A percentile compares a stretch with the other conserved stretches of the same genome.
These are phyloP conservation scores for Neofusicoccum sp. DNA, from an alignment of 2,329 filamentous ascomycete genomes.

Conservation along the genomic window DNA sequence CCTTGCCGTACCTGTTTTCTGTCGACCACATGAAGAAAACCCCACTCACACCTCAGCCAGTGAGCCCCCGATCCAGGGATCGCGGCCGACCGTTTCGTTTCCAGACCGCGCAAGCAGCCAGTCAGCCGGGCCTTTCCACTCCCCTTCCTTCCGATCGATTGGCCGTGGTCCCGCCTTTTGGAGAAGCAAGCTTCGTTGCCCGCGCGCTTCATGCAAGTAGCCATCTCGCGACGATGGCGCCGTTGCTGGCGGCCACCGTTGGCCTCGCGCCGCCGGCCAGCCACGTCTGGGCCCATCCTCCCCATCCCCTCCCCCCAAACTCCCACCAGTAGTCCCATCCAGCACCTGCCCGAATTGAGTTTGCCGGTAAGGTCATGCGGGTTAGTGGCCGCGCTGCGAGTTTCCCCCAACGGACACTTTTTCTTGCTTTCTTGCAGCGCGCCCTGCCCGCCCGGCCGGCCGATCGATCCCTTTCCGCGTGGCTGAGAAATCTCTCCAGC, in stretches of 20 bases:
- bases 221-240: neutral
- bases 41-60: constrained; percentile 5
- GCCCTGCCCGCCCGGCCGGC: too few relatives aligned
- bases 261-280: neutral
- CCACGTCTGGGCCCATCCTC: neutral
- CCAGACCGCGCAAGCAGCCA: constrained; percentile 3
- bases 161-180: neutral
- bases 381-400: neutral
- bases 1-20: neutral
- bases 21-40: neutral
- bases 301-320: neutral
- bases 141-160: constrained; percentile 1
- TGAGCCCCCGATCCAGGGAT: constrained; percentile 2
- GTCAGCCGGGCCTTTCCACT: neutral
- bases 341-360: neutral
- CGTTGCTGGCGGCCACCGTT: neutral
- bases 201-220: constrained; percentile 7
- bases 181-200: neutral
- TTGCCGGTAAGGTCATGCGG: constrained; percentile 1
- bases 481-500: too few relatives aligned
- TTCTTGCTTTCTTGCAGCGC: too few relatives aligned
- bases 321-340: neutral
- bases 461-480: too few relatives aligned
- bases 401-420: too few relatives aligned
- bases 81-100: constrained; percentile 14